A percentile compares a stretch with the other conserved stretches of the same genome.
phyloP scores from a whole-genome alignment of 164 flowering plant species.

The Santalum album region DNA sequence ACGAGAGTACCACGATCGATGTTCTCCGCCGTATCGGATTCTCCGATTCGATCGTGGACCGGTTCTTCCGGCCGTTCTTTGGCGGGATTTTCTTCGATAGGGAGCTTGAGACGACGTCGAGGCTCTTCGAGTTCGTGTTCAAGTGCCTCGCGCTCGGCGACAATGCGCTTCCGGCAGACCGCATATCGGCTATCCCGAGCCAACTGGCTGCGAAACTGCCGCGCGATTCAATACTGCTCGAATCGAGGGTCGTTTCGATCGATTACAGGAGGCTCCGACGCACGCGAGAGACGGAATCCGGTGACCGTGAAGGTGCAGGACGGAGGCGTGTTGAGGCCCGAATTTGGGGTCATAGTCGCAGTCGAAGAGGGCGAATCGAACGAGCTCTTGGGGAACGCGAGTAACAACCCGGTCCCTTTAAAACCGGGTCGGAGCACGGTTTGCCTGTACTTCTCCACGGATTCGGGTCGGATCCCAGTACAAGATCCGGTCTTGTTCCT shows the following conservation, averaged over 20 bases:
- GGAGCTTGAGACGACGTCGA: conserved; percentile 70
- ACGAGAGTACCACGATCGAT: conserved; percentile 43
- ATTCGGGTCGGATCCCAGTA: conserved; percentile 40
- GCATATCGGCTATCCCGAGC: conserved; percentile 69
- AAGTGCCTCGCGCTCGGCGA: conserved; percentile 86
- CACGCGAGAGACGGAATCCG: background rate
- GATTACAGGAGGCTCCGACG: conserved; percentile 9
- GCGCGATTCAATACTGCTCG: conserved; percentile 35
- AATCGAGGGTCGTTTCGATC: conserved; percentile 46
- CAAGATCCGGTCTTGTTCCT: conserved; percentile 61
- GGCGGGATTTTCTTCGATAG: conserved; percentile 86
- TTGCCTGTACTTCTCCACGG: conserved; percentile 66
- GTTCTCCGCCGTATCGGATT: conserved; percentile 40
- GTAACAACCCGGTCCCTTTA: conserved; percentile 6
- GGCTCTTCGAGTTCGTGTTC: conserved; percentile 78
- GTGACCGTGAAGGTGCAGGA: conserved; percentile 34
- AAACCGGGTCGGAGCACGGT: conserved; percentile 66
- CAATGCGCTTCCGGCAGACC: conserved; percentile 73
- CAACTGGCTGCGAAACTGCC: conserved; percentile 67
- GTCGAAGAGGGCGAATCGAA: conserved; percentile 66
- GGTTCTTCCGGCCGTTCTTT: conserved; percentile 87
- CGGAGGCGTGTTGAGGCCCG: conserved; percentile 46
- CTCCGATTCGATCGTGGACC: conserved; percentile 50
- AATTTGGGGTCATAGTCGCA: conserved; percentile 65
- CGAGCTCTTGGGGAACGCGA: conserved; percentile 41